Evolutionary conservation across 2,329 filamentous ascomycete genomes (phyloP).

Genomic region (Onygena corvina): DNA sequence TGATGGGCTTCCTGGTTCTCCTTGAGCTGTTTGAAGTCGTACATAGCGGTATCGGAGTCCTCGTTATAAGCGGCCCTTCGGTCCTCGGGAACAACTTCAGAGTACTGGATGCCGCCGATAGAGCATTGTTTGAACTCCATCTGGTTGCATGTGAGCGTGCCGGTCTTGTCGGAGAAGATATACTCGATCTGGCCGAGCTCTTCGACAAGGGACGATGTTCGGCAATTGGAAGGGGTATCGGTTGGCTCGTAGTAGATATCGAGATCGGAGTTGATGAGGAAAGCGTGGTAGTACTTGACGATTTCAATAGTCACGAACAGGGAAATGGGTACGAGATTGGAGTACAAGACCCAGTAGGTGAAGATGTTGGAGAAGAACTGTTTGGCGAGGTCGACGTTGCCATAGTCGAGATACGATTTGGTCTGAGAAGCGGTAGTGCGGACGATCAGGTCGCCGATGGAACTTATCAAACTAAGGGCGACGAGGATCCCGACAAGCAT

Average conservation of each 20-base stretch:
- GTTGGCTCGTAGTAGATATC: conserved; percentile 97
- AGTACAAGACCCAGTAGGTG: conserved; percentile 97
- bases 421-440: conserved; percentile 51
- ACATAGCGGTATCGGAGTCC: conserved; percentile 58
- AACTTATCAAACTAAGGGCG: conserved; percentile 74
- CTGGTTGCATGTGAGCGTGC: conserved; percentile 92
- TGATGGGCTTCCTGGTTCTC: conserved; percentile 55
- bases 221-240: conserved; percentile 88
- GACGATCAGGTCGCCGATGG: conserved; percentile 76
- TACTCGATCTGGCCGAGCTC: conserved; percentile 97
- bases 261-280: conserved; percentile 90
- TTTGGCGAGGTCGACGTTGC: conserved; percentile 52
- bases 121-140: conserved; percentile 98
- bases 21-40: conserved; percentile 66
- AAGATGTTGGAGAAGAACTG: conserved; percentile 91
- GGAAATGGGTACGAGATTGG: conserved; percentile 89
- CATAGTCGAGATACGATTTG: conserved; percentile 62
- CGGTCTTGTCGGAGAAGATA: conserved; percentile 97
- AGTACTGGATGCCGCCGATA: conserved; percentile 88
- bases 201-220: conserved; percentile 91
- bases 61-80: conserved; percentile 67
- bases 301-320: conserved; percentile 95
- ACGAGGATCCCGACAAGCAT: conserved; percentile 78
- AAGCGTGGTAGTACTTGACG: conserved; percentile 97
- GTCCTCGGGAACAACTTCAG: conserved; percentile 84